Base-by-base conservation (phyloP, 2,329 filamentous ascomycete species). In the Fusarium sp. region DNA sequence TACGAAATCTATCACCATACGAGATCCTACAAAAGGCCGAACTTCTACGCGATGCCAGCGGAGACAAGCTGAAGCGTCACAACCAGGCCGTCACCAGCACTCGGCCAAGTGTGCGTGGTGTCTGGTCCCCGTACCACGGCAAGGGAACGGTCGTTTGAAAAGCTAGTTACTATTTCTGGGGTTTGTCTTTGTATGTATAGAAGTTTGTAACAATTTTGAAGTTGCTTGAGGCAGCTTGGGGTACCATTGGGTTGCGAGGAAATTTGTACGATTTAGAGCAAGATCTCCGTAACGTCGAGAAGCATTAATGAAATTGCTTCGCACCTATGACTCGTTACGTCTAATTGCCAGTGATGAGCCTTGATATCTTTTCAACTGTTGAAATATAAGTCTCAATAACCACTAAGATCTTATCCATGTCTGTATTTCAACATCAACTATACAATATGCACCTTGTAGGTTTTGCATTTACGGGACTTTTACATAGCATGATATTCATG, bases 1-100 rank as follows among this genome's bases (percentile, higher is more conserved):
- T 98, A 58, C 88, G 91, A 72, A 98, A 97, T 75, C 80, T 97
- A 76, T 89, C 94, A 72, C 88, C 89, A 30, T 87, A 90, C 62
- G 90, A 97, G 78, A 90, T 99, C 37, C 78, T 94, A 56, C 85
- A 93, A 76, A 97, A 97, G 84, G 89, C 86, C 1, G 85, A 92
- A 77, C 78, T 93, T 63, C 77, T 96, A 73, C 85, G 91, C 62
- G 88, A 93, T 77, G 88, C 90, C 22, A 94, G 86, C 71, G 92
- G 92, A 61, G 90, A 93, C 80, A 92, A 91, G 84, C 79, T 92
- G 75, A 87, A 82, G 81, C 84, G 79, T 72, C 82, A 85, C 61
- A 88, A 83, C 77, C 91, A 90, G 81, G 85, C 89, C 11, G 87
- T 91, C 50, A 83, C 81, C 67, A 90, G 88, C 78, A 84, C 85